A percentile compares a stretch with the other conserved stretches of the same genome.
phyloP scores from a whole-genome alignment of 305 asterid species.

The Solanum aculeatissimum region DNA sequence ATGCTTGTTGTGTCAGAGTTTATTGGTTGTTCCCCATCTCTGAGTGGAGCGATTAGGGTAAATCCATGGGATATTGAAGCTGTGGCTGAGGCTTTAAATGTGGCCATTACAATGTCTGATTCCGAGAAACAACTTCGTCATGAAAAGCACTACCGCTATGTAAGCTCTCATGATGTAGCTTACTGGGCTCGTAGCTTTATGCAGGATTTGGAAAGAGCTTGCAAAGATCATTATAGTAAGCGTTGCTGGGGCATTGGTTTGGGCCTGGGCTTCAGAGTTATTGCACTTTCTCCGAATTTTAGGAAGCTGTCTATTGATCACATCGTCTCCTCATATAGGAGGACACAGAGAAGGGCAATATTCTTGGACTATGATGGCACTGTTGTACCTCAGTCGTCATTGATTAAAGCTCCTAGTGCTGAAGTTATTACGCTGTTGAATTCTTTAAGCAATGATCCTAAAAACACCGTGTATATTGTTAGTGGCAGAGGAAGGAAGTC shows the following conservation, averaged over 20 bases:
- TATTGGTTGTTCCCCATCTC: constrained; percentile 84
- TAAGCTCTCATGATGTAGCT: constrained; percentile 73
- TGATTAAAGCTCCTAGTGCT: constrained; percentile 45
- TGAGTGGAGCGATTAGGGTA: constrained; percentile 85
- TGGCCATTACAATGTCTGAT: constrained; percentile 51
- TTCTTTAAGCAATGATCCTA: constrained; percentile 54
- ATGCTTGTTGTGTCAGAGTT: constrained; percentile 86
- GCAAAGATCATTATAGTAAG: constrained; percentile 65
- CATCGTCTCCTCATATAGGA: constrained; percentile 50
- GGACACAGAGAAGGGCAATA: constrained; percentile 64
- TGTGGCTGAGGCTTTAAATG: constrained; percentile 69
- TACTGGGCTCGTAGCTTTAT: constrained; percentile 84
- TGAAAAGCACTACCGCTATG: constrained; percentile 74
- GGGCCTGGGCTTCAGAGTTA: constrained; percentile 70
- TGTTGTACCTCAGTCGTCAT: constrained; percentile 54
- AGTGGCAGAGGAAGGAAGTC: constrained; percentile 70
- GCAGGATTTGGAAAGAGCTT: constrained; percentile 75
- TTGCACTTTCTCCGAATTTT: constrained; percentile 76
- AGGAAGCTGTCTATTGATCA: constrained; percentile 57
- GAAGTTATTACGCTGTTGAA: constrained; percentile 49
- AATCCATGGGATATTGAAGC: constrained; percentile 89
- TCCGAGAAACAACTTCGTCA: constrained; percentile 67
- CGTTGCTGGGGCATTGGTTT: constrained; percentile 87
- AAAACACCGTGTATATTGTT: constrained; percentile 67
- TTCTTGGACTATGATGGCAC: constrained; percentile 92